These are phyloP conservation scores for Begonia fuchsioides DNA, from an alignment of 306 rosid species.

Conservation along the genomic window DNA sequence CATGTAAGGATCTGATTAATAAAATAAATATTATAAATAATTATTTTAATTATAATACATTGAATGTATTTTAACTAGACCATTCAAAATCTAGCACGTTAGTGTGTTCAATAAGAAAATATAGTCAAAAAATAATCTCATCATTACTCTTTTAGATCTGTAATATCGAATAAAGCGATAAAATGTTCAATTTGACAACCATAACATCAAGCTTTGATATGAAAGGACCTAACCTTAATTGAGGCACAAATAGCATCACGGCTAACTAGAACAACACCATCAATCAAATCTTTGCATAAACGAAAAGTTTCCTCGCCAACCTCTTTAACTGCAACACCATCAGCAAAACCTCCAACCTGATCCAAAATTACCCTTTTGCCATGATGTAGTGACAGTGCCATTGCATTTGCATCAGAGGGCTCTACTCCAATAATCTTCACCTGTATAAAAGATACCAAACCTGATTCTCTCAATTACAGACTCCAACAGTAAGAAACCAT, in stretches of 20 bases:
- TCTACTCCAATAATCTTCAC: conserved; percentile 96
- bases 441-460: conserved; percentile 20
- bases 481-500: too few relatives aligned
- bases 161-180: too few relatives aligned
- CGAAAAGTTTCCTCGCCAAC: conserved; percentile 93
- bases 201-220: conserved; percentile 1
- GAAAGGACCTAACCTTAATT: conserved; percentile 43
- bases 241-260: conserved; percentile 98
- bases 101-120: too few relatives aligned
- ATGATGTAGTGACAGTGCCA: conserved; percentile 83
- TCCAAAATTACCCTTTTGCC: conserved; percentile 72
- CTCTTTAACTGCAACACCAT: conserved; percentile 95
- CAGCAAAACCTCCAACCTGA: conserved; percentile 88
- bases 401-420: conserved; percentile 85
- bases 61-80: too few relatives aligned
- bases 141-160: too few relatives aligned
- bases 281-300: conserved; percentile 69
- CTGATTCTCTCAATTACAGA: too few relatives aligned
- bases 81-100: too few relatives aligned
- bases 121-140: too few relatives aligned
- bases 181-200: conserved; percentile 7
- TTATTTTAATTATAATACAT: too few relatives aligned
- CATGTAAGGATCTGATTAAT: too few relatives aligned
- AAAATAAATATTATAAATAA: too few relatives aligned
- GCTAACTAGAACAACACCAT: conserved; percentile 79